Evolutionary conservation across 306 rosid species (phyloP), one percentile per base, ranked within the genome.

Genomic region (Pterocarpus macrocarpus): DNA sequence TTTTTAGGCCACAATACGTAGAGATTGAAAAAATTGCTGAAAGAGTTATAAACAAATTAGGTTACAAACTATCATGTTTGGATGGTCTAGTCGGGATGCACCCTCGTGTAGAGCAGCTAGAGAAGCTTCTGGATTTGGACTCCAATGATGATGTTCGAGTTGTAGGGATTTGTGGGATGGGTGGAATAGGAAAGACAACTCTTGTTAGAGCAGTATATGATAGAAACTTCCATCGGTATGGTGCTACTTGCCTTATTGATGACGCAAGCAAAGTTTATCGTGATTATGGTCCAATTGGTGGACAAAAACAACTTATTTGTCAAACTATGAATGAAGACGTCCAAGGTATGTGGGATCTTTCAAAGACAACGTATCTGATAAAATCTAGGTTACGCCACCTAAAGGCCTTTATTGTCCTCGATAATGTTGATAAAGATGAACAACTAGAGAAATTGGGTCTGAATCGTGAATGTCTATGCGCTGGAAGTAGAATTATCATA

Each of bases 151-250:
- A 1, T 30, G 44, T 39, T 39, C 32, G 33, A 62, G 79, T 75
- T 30, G n/a, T 61, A 5, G 70, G 79, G 0, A 32, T 75, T 28
- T 61, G 44, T 32, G 79, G 81, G 28, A 88, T 88, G 79, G 44
- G 70, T 12, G 79, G 38, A 11, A 57, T 57, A 38, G 64, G 64
- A n/a, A 71, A 71, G 9, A 32, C 76, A 30, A 34, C 49, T 1
- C n/a, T 52, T 50, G 9, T 49, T 15, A 13, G 0, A 2, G 15
- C 0, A 1, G 2, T 52, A 34, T 71, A 14, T 34, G 49, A 35
- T 1, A 73, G 3, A 38, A 73, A 35, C 17, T 38, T 2, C 1
- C 35, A 56, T 5, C 66, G 7, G 16, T 73, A 7, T 36, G 28
- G 5, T 11, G 52, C 6, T 34, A 1, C 3, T 5, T 71, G 73